Conservation (phyloP, 352 stramenopile species). For the Globisporangium perplexum region DNA sequence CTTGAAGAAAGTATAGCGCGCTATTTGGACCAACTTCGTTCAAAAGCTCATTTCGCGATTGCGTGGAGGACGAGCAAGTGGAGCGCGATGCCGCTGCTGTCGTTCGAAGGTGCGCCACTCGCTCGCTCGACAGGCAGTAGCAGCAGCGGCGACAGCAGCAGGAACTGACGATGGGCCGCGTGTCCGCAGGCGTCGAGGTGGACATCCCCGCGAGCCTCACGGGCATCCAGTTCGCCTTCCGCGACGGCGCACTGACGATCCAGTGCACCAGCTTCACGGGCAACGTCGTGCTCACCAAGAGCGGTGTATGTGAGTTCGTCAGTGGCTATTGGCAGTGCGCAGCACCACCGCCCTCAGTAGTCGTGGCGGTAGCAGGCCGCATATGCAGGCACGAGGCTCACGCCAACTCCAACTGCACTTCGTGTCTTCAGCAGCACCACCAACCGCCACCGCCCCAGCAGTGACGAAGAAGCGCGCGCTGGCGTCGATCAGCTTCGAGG, state of each 20-base stretch:
- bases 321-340: not conserved
- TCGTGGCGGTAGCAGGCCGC: slow-evolving; percentile 1
- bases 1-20: not conserved
- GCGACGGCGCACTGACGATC: slow-evolving; percentile 51
- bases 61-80: not conserved
- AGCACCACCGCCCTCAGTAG: no score
- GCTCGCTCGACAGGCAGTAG: not conserved
- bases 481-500: slow-evolving; percentile 21
- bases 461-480: slow-evolving; percentile 50
- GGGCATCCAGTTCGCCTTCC: slow-evolving; percentile 66
- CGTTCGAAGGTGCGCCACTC: slow-evolving; percentile 48
- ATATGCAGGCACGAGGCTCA: no score
- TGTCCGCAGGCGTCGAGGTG: slow-evolving; percentile 51
- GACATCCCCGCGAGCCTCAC: slow-evolving; percentile 53
- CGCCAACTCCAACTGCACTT: not conserved
- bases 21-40: no score
- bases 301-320: slow-evolving; percentile 15
- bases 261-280: slow-evolving; percentile 72
- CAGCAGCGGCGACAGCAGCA: not conserved
- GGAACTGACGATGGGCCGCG: no score
- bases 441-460: slow-evolving; percentile 4
- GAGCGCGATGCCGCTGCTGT: slow-evolving; percentile 54
- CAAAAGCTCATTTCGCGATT: not conserved
- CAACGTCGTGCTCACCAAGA: slow-evolving; percentile 55
- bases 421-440: not conserved